These are phyloP conservation scores for Trichosporon sp. DNA, from an alignment of 1,284 basidiomycete genomes.

Conservation along the genomic window DNA sequence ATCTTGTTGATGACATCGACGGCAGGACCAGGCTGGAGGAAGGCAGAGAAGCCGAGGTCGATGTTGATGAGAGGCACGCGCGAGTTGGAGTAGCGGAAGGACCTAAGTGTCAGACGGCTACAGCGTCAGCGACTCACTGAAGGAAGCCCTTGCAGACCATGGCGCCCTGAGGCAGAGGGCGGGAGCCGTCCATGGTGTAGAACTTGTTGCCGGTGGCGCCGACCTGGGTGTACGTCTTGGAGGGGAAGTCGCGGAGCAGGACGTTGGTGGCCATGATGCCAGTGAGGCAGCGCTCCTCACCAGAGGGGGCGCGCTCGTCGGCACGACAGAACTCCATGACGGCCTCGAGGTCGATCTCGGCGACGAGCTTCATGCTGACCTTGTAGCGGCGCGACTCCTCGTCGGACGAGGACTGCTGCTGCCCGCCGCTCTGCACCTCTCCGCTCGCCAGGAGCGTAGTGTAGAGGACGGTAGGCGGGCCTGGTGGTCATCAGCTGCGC, in stretches of 20 bases:
- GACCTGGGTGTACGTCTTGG: slow-evolving; percentile 38
- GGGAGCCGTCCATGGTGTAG: slow-evolving; percentile 34
- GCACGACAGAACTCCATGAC: slow-evolving; percentile 40
- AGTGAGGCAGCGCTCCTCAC: slow-evolving; percentile 37
- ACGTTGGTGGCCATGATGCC: slow-evolving; percentile 44
- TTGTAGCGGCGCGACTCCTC: slow-evolving; percentile 36
- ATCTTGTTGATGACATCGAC: slow-evolving; percentile 41
- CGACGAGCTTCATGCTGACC: slow-evolving; percentile 37
- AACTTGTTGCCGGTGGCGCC: slow-evolving; percentile 43
- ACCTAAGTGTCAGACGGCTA: slow-evolving; percentile 24
- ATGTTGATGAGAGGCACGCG: slow-evolving; percentile 36
- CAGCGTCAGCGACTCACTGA: slow-evolving; percentile 27
- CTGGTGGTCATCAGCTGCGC: no score
- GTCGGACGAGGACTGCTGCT: slow-evolving; percentile 28
- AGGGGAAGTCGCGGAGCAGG: slow-evolving; percentile 39
- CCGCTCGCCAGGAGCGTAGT: slow-evolving; percentile 34
- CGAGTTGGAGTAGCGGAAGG: slow-evolving; percentile 40
- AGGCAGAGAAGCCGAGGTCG: slow-evolving; percentile 46
- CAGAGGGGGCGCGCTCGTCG: slow-evolving; percentile 25
- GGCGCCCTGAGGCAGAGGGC: slow-evolving; percentile 36
- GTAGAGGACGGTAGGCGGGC: slow-evolving; percentile 13
- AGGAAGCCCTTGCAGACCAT: slow-evolving; percentile 45
- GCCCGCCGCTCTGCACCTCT: slow-evolving; percentile 23
- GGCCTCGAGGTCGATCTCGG: slow-evolving; percentile 37
- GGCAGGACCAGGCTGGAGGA: slow-evolving; percentile 38